Evolutionary conservation across 768 basidiomycete genomes (phyloP), one percentile per base, ranked within the genome.

Genomic region (Boletus sp.): DNA sequence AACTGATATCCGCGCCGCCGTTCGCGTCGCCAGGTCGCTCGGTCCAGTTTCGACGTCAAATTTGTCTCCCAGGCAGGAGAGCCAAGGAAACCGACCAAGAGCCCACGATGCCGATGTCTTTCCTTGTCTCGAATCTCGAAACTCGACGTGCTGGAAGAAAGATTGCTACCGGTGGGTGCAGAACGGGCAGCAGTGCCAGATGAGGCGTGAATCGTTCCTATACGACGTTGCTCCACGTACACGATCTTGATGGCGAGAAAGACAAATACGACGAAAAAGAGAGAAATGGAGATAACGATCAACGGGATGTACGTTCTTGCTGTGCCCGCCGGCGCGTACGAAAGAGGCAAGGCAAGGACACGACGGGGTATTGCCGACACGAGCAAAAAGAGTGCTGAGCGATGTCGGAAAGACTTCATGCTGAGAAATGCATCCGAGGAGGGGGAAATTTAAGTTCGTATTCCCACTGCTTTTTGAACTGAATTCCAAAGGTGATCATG

Each of bases 21-120:
- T 24, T 29, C 47, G n/a, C 47, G 54, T 28, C 59, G 52, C 57
- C 61, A 58, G 32, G 48, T 10, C 14, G 51, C 48, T 2, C 32
- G 40, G 50, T 58, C 50, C 44, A 68, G 33, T 15, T 52, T 60
- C 15, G 66, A 59, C n/a, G 52, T 52, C 39, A 64, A 45, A 12
- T 32, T 51, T 2, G 66, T 68, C 55, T 71, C 71, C 70, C 72
- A 73, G n/a, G 56, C 17, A 30, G 71, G 71, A 12, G 72, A 73
- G 30, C 71, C 71, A 14, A 71, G 59, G 48, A 60, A 73, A 7
- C 71, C 72, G 12, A 71, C 60, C 45, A 68, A 41, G 29, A 73
- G 35, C 2, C 61, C 66, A 7, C 59, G 51, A 14, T 50, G 40
- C 11, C 47, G 44, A 50, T 46, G 32, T 29, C 20, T 50, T 29